Evolutionary conservation across 192 early-diverging fungal genomes (phyloP), one percentile per base, ranked within the genome.

Genomic region (Ambispora gerdemannii): DNA sequence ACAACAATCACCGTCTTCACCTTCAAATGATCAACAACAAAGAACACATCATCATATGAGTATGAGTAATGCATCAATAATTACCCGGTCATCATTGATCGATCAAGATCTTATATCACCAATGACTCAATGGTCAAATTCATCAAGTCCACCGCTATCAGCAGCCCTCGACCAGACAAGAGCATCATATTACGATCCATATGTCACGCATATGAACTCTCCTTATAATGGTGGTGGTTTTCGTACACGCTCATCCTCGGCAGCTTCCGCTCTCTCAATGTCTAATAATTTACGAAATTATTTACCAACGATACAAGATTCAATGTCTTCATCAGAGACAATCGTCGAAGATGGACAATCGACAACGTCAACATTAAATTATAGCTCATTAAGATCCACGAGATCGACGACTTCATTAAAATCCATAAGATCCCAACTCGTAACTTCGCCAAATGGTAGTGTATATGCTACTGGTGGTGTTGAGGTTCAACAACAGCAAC

Each of bases 1-100:
- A 34, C 76, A 76, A n/a, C 75, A 75, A n/a, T n/a, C n/a, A n/a
- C n/a, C n/a, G n/a, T n/a, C n/a, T n/a, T n/a, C n/a, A n/a, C n/a
- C n/a, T n/a, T n/a, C n/a, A n/a, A n/a, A n/a, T n/a, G n/a, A n/a
- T n/a, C 75, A 79, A 10, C 74, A 78, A 34, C 76, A 76, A n/a
- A 72, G 74, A n/a, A 74, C 77, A 34, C 66, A 80, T 3, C 74
- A 82, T 20, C 77, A 79, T 13, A 72, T 74, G 49, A 15, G 3
- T n/a, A 34, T 13, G 28, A 60, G 31, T 60, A 24, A 34, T 31
- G 11, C 27, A 51, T 28, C 38, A 13, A 33, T 11, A 33, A 17
- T 31, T 49, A 30, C 15, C 20, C 22, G 32, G 27, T 2, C 19
- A 19, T 32, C 53, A 22, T 17, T 58, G n/a, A 27, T 13, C 2